phyloP scores from a whole-genome alignment of 768 basidiomycete species.

The Rhizopogon vesiculosus region DNA sequence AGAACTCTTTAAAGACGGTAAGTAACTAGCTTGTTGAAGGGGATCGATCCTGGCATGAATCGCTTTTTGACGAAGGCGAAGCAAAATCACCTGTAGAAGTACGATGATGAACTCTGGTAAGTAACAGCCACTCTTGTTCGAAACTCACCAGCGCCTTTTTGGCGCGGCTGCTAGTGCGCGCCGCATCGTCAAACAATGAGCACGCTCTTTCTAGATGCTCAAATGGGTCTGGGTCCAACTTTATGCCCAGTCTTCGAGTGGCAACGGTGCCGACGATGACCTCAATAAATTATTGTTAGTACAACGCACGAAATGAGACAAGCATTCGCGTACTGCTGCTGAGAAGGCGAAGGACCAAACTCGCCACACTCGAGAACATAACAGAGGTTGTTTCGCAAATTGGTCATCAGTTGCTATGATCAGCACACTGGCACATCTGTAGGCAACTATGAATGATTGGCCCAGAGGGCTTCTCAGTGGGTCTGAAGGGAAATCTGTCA shows the following conservation, averaged over 20 bases:
- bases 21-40: constrained; percentile 7
- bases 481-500: constrained; percentile 42
- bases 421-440: constrained; percentile 45
- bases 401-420: constrained; percentile 37
- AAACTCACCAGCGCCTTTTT: constrained; percentile 42
- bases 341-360: constrained; percentile 57
- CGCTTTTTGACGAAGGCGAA: constrained; percentile 41
- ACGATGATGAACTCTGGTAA: neutral
- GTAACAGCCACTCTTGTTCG: neutral
- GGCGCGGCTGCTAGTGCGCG: constrained; percentile 44
- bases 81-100: constrained; percentile 36
- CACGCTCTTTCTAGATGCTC: constrained; percentile 44
- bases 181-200: constrained; percentile 38
- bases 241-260: constrained; percentile 36
- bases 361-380: constrained; percentile 51
- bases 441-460: constrained; percentile 48
- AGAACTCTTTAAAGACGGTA: constrained; percentile 9
- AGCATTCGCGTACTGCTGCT: constrained; percentile 39
- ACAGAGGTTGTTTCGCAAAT: constrained; percentile 37
- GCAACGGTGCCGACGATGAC: constrained; percentile 53
- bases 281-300: constrained; percentile 20
- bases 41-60: constrained; percentile 22
- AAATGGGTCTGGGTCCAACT: constrained; percentile 42
- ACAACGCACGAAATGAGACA: neutral
- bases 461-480: constrained; percentile 45